Evolutionary conservation across 805 yeast species (phyloP), one percentile per base, ranked within the genome.

Genomic region (Saccharomyces eubayanus): DNA sequence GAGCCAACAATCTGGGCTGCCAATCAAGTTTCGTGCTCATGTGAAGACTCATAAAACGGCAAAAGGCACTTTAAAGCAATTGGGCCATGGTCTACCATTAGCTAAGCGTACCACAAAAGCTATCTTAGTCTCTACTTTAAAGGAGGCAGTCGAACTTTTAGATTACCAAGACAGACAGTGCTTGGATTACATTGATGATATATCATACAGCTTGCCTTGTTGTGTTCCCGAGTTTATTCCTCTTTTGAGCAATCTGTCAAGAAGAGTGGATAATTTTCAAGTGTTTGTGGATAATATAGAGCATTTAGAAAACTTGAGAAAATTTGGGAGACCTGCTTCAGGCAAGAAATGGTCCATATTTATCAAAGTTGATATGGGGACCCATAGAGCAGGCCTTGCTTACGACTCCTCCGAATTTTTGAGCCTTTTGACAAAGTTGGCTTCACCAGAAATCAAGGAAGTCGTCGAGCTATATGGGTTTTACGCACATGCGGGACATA

Each of bases 401-500:
- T 57, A 59, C 29, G 74, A 65, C 29, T 61, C 76, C 1, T 68
- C 66, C 0, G 70, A 66, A 28, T 64, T 84, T n/a, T 55, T 63
- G 0, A 55, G 65, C 1, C 61, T 78, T 3, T 59, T 84, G 16
- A 59, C 67, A 31, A 63, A 67, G 16, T 57, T 76, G 12, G 50
- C 57, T 3, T 58, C 64, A 2, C 54, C 68, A 2, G 62, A 65
- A 1, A 59, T 64, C 12, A 56, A 60, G 11, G 60, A 71, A 1
- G 57, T 66, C 43, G 73, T 83, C 10, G 71, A 76, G 9, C 55
- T 86, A 14, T 80, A 73, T 61, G 95, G 95, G 0, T 80, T 87
- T 60, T 87, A 87, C 66, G 83, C 87, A 43, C 94, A 87, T 70
- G 87, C 89, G 1, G 95, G 95, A 2, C 87, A 84, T 63, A 83